A percentile compares a stretch with the other conserved stretches of the same genome.
Conservation (phyloP, 2,329 filamentous ascomycete genomes). For the Ciborinia camelliae region DNA sequence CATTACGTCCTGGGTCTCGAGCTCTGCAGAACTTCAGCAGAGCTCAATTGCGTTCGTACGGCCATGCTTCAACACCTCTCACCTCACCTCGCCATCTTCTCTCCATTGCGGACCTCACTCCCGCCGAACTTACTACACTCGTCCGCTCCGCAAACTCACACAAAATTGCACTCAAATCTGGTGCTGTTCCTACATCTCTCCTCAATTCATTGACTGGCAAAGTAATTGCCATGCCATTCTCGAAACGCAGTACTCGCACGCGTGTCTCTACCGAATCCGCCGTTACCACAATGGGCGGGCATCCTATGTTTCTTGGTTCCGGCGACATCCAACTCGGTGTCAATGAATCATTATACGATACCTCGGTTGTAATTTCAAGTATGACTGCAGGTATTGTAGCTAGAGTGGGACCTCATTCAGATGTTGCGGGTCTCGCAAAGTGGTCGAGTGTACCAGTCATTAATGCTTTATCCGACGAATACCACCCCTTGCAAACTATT, state of each 20-base stretch:
- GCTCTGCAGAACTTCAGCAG: constrained; percentile 28
- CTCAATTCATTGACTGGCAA: constrained; percentile 64
- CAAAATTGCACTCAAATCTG: constrained; percentile 74
- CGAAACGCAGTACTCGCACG: constrained; percentile 90
- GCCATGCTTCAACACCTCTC: constrained; percentile 25
- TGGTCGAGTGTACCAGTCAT: constrained; percentile 77
- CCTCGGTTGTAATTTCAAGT: constrained; percentile 86
- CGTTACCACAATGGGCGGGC: constrained; percentile 80
- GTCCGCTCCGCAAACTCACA: constrained; percentile 76
- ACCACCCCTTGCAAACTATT: constrained; percentile 90
- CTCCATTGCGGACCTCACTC: constrained; percentile 81
- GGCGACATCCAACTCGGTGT: constrained; percentile 95
- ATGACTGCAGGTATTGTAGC: constrained; percentile 84
- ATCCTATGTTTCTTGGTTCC: constrained; percentile 94
- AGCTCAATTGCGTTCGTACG: constrained; percentile 28
- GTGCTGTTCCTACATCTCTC: constrained; percentile 56
- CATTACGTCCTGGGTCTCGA: constrained; percentile 8
- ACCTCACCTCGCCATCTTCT: constrained; percentile 72
- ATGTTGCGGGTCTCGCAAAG: constrained; percentile 67
- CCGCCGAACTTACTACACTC: constrained; percentile 74
- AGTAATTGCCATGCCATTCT: constrained; percentile 94
- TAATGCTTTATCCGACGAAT: constrained; percentile 84
- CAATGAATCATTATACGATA: constrained; percentile 95
- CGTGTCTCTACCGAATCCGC: constrained; percentile 91
- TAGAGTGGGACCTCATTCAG: constrained; percentile 72